Percentiles rank a stretch among this genome's conserved stretches.
These are phyloP conservation scores for Plasmodium gonderi DNA, from an alignment of 169 alveolate genomes.

Conservation along the genomic window DNA sequence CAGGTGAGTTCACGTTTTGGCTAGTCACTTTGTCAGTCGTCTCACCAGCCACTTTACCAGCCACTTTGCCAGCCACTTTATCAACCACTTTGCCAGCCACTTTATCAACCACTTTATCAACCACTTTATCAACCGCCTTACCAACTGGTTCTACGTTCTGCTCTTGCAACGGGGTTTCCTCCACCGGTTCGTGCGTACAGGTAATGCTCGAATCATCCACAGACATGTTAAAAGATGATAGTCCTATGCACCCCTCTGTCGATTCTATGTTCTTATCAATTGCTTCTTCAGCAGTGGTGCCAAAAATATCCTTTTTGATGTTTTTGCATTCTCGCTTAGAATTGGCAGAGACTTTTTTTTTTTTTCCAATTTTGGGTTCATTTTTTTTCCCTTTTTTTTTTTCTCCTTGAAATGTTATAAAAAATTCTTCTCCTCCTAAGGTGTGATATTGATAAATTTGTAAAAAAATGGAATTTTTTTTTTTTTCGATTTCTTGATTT, in stretches of 20 bases:
- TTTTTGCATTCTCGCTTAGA: neutral
- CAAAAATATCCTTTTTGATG: no score
- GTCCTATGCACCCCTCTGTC: neutral
- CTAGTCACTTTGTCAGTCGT: neutral
- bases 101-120: no score
- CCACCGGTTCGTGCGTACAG: neutral
- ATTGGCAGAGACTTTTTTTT: neutral
- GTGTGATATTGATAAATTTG: slow-evolving; percentile 78
- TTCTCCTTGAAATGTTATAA: slow-evolving; percentile 82
- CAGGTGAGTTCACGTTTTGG: neutral
- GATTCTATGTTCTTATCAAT: no score
- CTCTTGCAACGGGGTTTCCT: neutral
- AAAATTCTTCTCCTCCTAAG: slow-evolving; percentile 85
- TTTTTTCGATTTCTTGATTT: slow-evolving; percentile 77
- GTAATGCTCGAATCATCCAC: no score
- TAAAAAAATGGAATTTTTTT: slow-evolving; percentile 68
- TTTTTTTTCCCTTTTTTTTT: slow-evolving; percentile 31
- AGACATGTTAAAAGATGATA: neutral
- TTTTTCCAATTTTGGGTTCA: slow-evolving; percentile 12
- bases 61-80: no score
- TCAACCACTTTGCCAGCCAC: no score
- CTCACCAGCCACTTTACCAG: no score
- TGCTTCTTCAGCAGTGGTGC: neutral
- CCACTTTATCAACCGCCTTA: no score
- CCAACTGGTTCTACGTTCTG: no score